Conservation (phyloP, 257 asterid species). For the Mentha longifolia region DNA sequence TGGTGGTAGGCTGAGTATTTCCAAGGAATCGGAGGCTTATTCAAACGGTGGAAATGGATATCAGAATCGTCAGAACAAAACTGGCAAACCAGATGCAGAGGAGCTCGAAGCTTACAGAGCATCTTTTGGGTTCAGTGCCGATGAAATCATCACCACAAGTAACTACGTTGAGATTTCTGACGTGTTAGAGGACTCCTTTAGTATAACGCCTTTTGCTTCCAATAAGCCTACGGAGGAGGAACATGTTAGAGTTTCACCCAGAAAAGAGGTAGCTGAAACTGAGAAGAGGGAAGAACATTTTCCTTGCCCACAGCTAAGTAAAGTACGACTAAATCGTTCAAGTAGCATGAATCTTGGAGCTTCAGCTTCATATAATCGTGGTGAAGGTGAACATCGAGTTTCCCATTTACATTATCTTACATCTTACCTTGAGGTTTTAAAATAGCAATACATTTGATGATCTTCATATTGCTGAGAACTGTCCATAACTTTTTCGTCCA, state of each 20-base stretch:
- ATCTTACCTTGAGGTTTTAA: conserved; percentile 15
- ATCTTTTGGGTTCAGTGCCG: conserved; percentile 99
- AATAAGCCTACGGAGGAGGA: conserved; percentile 47
- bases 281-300: conserved; percentile 40
- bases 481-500: background rate
- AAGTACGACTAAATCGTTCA: conserved; percentile 45
- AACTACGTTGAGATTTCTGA: conserved; percentile 92
- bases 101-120: conserved; percentile 98
- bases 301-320: conserved; percentile 47
- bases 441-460: background rate
- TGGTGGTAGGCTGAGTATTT: conserved; percentile 94
- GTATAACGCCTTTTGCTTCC: conserved; percentile 64
- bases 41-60: conserved; percentile 63
- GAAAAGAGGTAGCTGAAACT: conserved; percentile 42
- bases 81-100: conserved; percentile 79
- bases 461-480: conserved; percentile 3
- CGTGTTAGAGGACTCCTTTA: conserved; percentile 72
- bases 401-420: conserved; percentile 14
- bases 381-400: conserved; percentile 49
- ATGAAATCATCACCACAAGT: conserved; percentile 79
- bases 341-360: conserved; percentile 40
- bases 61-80: conserved; percentile 75
- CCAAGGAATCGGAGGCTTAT: conserved; percentile 82
- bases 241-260: conserved; percentile 37
- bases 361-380: conserved; percentile 36